These are phyloP conservation scores for Lactifluus rugatus DNA, from an alignment of 768 basidiomycete species.

Conservation along the genomic window DNA sequence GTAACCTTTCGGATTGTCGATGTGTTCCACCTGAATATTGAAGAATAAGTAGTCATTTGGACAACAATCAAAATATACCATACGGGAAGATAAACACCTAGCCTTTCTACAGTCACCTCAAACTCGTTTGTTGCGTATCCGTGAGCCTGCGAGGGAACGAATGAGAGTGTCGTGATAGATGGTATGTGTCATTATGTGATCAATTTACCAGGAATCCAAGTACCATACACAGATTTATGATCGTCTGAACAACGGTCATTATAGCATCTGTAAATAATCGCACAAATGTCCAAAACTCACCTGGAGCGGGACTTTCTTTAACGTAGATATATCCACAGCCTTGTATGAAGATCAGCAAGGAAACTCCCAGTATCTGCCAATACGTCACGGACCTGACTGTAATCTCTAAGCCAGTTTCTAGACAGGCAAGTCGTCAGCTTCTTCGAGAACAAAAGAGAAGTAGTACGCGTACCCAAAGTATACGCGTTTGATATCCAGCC, in stretches of 20 bases:
- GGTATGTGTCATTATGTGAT: background rate
- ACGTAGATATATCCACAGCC: slow-evolving; percentile 75
- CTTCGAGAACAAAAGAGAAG: background rate
- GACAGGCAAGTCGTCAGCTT: background rate
- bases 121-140: slow-evolving; percentile 79
- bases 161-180: background rate
- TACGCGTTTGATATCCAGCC: slow-evolving; percentile 74
- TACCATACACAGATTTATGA: slow-evolving; percentile 81
- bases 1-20: slow-evolving; percentile 90
- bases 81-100: slow-evolving; percentile 79
- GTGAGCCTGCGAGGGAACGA: slow-evolving; percentile 40
- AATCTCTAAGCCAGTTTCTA: slow-evolving; percentile 85
- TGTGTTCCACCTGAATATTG: slow-evolving; percentile 60
- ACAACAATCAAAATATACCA: slow-evolving; percentile 19
- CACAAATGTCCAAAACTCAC: slow-evolving; percentile 27
- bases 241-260: slow-evolving; percentile 40
- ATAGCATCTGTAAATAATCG: background rate
- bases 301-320: slow-evolving; percentile 63
- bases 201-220: slow-evolving; percentile 73
- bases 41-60: background rate
- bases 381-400: slow-evolving; percentile 47
- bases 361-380: background rate
- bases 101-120: slow-evolving; percentile 73
- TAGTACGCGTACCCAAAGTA: slow-evolving; percentile 60
- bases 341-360: slow-evolving; percentile 22